Base-by-base conservation (phyloP, 2,329 filamentous ascomycete genomes). In the Nothophaeocryptopus gaeumannii region DNA sequence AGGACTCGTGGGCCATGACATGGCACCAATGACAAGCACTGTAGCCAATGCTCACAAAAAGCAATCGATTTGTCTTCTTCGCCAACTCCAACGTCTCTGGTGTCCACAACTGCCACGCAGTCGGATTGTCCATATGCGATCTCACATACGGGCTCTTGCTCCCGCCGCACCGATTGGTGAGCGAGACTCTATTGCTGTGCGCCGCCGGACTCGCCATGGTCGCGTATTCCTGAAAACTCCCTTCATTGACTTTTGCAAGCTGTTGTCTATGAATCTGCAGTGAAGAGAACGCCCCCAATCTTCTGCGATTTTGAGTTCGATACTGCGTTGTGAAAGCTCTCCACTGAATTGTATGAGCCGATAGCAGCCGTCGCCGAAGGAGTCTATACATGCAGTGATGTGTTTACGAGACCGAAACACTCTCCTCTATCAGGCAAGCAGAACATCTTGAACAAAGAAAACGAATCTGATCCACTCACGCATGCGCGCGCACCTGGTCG, bases 1-100 rank as follows among this genome's bases (percentile, higher is more conserved):
- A 97, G 14, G 88, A 92, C 70, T 99, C 93, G 58, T 86, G 84
- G 58, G 89, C 87, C 82, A 96, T 96, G 54, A 97, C 86, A 73
- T 93, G 89, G 67, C 50, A 53, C 77, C 93, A 95, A 74, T 97
- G 92, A 68, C 93, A 97, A 36, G 93, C 90, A 14, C 87, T 87
- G 74, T 96, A 99, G 41, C 93, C 93, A 64, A 97, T 91, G 67
- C 92, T 95, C 54, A 97, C 76, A 66, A 96, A 97, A 52, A 99
- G 84, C 51, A 96, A 78, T 64, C 90, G 88, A 70, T 97, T 95
- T 60, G 91, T 83, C 60, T 78, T 81, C 68, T 82, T 86, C 12
- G 93, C 92, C 40, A 90, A 77, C 56, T 81, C 80, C 46, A 96
- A 77, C 12, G 89, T 83, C 63, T 90, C 84, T 15, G 85, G 78